Percentiles rank a stretch among this genome's conserved stretches.
phyloP scores from a whole-genome alignment of 306 rosid genomes.

The Prunus campanulata region DNA sequence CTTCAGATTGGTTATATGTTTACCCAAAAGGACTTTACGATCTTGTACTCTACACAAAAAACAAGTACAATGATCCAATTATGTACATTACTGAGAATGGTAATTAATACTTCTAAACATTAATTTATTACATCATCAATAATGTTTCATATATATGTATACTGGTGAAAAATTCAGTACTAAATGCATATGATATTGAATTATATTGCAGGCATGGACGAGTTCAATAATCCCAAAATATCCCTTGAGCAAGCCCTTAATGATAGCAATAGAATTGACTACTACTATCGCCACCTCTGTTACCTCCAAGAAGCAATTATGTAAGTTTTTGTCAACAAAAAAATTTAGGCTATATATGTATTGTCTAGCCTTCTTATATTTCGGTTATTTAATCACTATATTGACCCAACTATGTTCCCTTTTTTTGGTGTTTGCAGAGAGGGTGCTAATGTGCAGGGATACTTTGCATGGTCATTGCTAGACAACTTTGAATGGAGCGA shows the following conservation, averaged over 20 bases:
- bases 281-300: slow-evolving; percentile 35
- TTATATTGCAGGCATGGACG: slow-evolving; percentile 44
- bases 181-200: too few relatives aligned
- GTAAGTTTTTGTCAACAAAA: slow-evolving; percentile 27
- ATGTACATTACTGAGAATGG: too few relatives aligned
- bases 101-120: too few relatives aligned
- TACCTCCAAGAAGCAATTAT: slow-evolving; percentile 11
- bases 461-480: slow-evolving; percentile 65
- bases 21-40: too few relatives aligned
- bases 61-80: too few relatives aligned
- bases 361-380: not conserved
- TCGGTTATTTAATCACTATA: too few relatives aligned
- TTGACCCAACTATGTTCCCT: not conserved
- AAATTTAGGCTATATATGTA: not conserved
- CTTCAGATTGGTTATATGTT: too few relatives aligned
- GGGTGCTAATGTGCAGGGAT: slow-evolving; percentile 62
- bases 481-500: slow-evolving; percentile 58
- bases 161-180: too few relatives aligned
- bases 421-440: slow-evolving; percentile 23
- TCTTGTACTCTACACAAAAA: too few relatives aligned
- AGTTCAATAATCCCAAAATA: slow-evolving; percentile 41
- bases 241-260: not conserved
- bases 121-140: too few relatives aligned
- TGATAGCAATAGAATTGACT: slow-evolving; percentile 49
- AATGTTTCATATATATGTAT: too few relatives aligned